Conservation (phyloP, 2,329 filamentous ascomycete genomes). For the Lecanoromycetidae sp. region DNA sequence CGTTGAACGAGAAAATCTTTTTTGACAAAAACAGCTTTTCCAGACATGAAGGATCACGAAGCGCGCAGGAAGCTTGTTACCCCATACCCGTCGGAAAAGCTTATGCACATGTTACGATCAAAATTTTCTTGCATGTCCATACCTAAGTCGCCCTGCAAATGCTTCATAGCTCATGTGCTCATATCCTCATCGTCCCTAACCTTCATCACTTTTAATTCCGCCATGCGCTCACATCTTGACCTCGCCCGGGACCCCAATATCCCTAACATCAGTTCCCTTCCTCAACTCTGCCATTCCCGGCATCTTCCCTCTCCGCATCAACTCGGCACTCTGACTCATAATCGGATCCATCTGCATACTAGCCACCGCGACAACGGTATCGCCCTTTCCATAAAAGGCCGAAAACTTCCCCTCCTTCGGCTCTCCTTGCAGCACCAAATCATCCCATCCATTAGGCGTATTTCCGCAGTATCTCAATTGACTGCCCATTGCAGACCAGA, state of each 20-base stretch:
- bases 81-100: too few relatives aligned
- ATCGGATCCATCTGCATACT: conserved; percentile 84
- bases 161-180: not conserved
- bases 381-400: conserved; percentile 77
- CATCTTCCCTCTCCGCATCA: conserved; percentile 78
- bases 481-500: conserved; percentile 86
- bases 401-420: conserved; percentile 69
- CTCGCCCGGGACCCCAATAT: conserved; percentile 12
- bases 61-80: too few relatives aligned
- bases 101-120: too few relatives aligned
- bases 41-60: too few relatives aligned
- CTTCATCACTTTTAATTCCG: too few relatives aligned
- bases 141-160: too few relatives aligned
- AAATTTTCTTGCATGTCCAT: too few relatives aligned
- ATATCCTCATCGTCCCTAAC: not conserved
- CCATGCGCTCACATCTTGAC: conserved; percentile 15
- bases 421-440: conserved; percentile 66
- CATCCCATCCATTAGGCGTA: conserved; percentile 71
- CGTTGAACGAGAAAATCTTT: too few relatives aligned
- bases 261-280: conserved; percentile 30
- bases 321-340: conserved; percentile 67
- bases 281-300: conserved; percentile 65
- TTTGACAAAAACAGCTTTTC: too few relatives aligned
- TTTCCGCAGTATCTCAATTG: conserved; percentile 93
- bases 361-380: conserved; percentile 78